Base-by-base conservation (phyloP, 1,139 yeast species). In the Petasospora fabianii region DNA sequence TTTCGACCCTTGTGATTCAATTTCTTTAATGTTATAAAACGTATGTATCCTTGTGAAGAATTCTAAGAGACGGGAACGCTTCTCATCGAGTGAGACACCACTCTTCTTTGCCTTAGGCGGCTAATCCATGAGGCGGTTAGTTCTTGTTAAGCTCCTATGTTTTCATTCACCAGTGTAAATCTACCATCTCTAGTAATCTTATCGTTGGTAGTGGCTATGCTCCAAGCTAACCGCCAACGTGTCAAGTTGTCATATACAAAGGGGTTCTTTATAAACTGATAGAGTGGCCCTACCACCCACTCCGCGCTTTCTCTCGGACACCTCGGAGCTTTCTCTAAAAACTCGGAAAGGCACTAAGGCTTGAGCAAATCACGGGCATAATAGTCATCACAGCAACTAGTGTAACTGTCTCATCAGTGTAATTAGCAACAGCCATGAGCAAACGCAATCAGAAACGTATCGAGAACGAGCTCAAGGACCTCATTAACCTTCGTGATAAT, bases 21-120 rank as follows among this genome's bases (percentile, higher is more conserved):
- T 51, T 41, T 77, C 82, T 47, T 73, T 77, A 47, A 73, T 64
- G 41, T 66, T 71, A 53, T 65, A 73, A 47, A 72, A 73, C 6
- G 59, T 50, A 41, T 64, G 68, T 2, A 60, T 56, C 18, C 56
- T 59, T 19, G 65, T 66, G 47, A 75, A 69, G 58, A 72, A 74
- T 14, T 60, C 49, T 9, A 69, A 51, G 6, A 75, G 56, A 19
- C 54, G 60, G 1, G 48, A 34, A 30, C 64, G 61, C 47, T 73
- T 73, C 41, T 71, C 74, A 28, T 71, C 75, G 7, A 62, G 43
- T 1, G 65, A 54, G 17, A 60, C 30, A 3, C 68, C 69, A 11
- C 12, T 22, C 44, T 56, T 65, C 61, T 62, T 52, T 34, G 28
- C 29, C 24, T 5, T 5, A 6, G 16, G 28, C 10, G 27, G 16